phyloP scores from a whole-genome alignment of 2,329 filamentous ascomycete species.

The Colletotrichum brevisporum region DNA sequence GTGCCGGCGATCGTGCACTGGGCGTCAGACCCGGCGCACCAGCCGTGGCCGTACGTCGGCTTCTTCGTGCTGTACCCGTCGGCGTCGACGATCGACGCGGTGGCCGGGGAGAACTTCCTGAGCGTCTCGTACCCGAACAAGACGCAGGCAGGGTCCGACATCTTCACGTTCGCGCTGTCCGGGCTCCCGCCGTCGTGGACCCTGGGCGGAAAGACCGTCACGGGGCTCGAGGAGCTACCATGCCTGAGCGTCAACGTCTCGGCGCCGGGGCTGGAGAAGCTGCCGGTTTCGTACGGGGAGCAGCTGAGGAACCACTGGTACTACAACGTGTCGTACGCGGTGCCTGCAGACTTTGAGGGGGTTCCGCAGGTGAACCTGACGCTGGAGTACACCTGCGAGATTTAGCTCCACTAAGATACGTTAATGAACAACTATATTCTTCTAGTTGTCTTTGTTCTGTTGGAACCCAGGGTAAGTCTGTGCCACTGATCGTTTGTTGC shows the following conservation, averaged over 20 bases:
- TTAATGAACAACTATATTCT: neutral
- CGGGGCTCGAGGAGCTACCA: constrained; percentile 52
- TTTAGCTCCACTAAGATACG: neutral
- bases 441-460: neutral
- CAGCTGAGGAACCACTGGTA: constrained; percentile 57
- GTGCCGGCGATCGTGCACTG: constrained; percentile 62
- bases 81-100: constrained; percentile 57
- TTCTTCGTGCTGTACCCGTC: constrained; percentile 59
- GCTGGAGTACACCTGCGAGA: constrained; percentile 47
- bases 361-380: constrained; percentile 53
- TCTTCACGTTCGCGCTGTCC: constrained; percentile 56
- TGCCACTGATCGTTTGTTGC: too few relatives aligned
- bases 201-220: constrained; percentile 48
- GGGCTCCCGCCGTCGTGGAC: constrained; percentile 57
- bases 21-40: constrained; percentile 56
- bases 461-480: too few relatives aligned
- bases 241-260: constrained; percentile 56
- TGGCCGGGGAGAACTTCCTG: constrained; percentile 51
- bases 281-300: constrained; percentile 54
- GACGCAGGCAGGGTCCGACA: constrained; percentile 54
- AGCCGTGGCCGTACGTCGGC: constrained; percentile 54
- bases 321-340: constrained; percentile 62
- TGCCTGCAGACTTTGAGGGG: constrained; percentile 56
- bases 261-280: constrained; percentile 53
- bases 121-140: constrained; percentile 56